A percentile compares a stretch with the other conserved stretches of the same genome.
Evolutionary conservation across 2,329 filamentous ascomycete genomes (phyloP).

Genomic region (Neurospora crassa): DNA sequence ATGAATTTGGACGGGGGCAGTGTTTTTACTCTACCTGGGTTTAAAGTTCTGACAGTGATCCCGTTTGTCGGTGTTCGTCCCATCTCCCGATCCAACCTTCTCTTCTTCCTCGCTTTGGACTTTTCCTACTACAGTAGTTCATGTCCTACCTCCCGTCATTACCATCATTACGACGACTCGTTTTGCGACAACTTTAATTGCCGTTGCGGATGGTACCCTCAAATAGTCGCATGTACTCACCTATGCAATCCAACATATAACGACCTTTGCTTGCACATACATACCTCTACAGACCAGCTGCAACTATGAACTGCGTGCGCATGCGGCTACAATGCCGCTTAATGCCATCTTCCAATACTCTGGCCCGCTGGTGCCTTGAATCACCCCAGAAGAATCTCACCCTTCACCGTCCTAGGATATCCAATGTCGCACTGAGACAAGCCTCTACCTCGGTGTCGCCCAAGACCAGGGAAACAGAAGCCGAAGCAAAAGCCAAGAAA

Average conservation of each 20-base stretch:
- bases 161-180: background rate
- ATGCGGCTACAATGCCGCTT: background rate
- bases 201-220: background rate
- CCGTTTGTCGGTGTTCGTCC: background rate
- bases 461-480: conserved; percentile 5
- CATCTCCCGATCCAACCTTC: background rate
- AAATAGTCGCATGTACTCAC: background rate
- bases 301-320: background rate
- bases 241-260: background rate
- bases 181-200: background rate
- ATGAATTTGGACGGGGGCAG: background rate
- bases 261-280: background rate
- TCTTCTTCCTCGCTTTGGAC: background rate
- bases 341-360: background rate
- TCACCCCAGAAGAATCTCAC: background rate
- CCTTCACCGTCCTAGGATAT: background rate
- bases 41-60: background rate
- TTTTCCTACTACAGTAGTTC: background rate
- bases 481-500: conserved; percentile 20
- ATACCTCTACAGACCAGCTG: background rate
- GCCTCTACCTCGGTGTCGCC: background rate
- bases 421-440: background rate
- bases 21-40: background rate
- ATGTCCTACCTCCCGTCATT: background rate
- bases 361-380: background rate